Evolutionary conservation across 176 grass and related monocot genomes (phyloP), one percentile per base, ranked within the genome.

Genomic region (Calamus simplicifolius): DNA sequence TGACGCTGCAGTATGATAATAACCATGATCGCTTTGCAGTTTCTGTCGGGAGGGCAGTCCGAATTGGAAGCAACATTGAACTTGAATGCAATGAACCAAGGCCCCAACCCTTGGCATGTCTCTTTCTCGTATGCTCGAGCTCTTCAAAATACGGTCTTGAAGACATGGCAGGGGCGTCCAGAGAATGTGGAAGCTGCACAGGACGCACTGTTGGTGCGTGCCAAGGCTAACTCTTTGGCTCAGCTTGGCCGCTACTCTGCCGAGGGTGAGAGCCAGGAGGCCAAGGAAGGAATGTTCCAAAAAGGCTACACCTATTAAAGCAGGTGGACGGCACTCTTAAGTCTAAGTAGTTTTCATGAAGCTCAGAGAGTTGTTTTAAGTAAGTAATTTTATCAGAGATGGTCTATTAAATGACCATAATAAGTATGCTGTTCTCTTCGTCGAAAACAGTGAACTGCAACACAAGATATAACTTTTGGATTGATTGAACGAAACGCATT

Each of bases 71-170:
- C 59, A 21, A 62, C 59, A 10, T 30, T 48, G 6, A 62, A 62
- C 48, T 18, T 62, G 59, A 62, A 62, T 62, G 59, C 59, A 4
- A 62, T 62, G 59, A 62, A 62, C 30, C 59, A 62, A 43, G 59
- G 7, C 12, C 31, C 28, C 5, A 62, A 48, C 29, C 59, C 59
- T 19, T 62, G 59, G 59, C 59, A 62, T 43, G 59, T 62, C 5
- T 62, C 59, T 18, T 62, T 62, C 31, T 62, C 59, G 3, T 62
- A 62, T 48, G 59, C 59, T 19, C 29, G 59, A 23, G 59, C 59
- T 43, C 59, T 62, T 21, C 59, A 62, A 62, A 62, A 62, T 19
- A 62, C 59, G 10, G 59, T 62, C 7, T 62, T 62, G 29, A 62
- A 62, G 19, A 62, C 59, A 12, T 62, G 59, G 59, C 29, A 62